Base-by-base conservation (phyloP, 768 basidiomycete genomes). In the Boletus bicolor region DNA sequence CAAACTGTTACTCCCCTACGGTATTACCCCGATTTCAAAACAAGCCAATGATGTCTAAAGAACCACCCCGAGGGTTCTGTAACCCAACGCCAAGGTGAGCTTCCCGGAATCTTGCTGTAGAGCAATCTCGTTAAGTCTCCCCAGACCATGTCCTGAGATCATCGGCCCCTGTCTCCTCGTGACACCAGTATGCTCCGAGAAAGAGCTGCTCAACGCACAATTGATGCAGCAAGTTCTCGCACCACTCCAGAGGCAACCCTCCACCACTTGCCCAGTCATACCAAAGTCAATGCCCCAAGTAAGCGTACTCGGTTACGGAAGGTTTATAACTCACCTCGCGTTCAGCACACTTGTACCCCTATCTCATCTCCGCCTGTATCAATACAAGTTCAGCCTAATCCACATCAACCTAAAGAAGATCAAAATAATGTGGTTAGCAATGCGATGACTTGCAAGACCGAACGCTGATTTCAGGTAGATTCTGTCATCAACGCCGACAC, bases 61-160 rank as follows among this genome's bases (percentile, higher is more conserved):
- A 15, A 8, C n/a, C 12, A 42, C 38, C 17, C 5, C 44, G 30
- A 7, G 51, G 19, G 17, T 41, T 37, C 1, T 57, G 49, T 44
- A 0, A 10, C 43, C 26, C 56, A 42, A 2, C 37, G 3, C 51
- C 62, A 5, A 28, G 30, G 67, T 55, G 58, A 62, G 62, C 6
- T 3, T 0, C 26, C 15, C 2, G 4, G 10, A 28, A 0, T 5
- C 12, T 12, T 21, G 15, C 15, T 9, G 32, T 48, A 7, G 8
- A 7, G 17, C 17, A 30, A 15, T 10, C 1, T 43, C 11, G 34
- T 34, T 32, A 28, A 65, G 10, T 47, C 30, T 37, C 30, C 4
- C 7, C 17, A 66, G 64, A 51, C 47, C 49, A 37, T 57, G 39
- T 45, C 17, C 48, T 8, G 24, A 5, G 2, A 6, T 19, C 10